Conservation (phyloP, 2,329 filamentous ascomycete species). For the Arthroderma sp. region DNA sequence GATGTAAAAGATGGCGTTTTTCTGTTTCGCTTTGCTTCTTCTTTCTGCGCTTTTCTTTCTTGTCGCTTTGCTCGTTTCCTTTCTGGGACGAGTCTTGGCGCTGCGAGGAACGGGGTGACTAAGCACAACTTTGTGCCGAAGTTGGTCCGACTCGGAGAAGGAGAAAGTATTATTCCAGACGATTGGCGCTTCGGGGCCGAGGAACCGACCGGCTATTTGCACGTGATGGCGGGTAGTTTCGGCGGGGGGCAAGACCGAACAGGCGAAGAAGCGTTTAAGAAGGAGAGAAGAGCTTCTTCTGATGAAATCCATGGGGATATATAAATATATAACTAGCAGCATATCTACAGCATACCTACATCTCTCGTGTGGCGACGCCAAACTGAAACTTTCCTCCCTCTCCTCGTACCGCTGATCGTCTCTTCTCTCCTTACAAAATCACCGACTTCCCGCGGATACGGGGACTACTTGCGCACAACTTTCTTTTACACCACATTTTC, state of each 20-base stretch:
- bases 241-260: not conserved
- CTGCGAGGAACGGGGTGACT: not conserved
- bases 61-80: not conserved
- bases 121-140: not conserved
- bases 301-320: too few species aligned
- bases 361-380: too few species aligned
- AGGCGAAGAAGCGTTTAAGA: not conserved
- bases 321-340: too few species aligned
- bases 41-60: not conserved
- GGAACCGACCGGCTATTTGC: not conserved
- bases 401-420: not conserved
- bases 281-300: too few species aligned
- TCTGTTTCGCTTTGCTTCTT: not conserved
- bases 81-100: not conserved
- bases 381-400: too few species aligned
- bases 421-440: not conserved
- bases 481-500: not conserved
- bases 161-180: not conserved
- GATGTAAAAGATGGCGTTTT: not conserved
- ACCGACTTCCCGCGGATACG: not conserved
- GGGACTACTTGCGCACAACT: too few species aligned
- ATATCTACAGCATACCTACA: too few species aligned
- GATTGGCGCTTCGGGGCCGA: not conserved
- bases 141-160: not conserved
- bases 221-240: conserved; percentile 2